Evolutionary conservation across 148 eudicot genomes (phyloP).

Genomic region (Rhododendron griersonianum): DNA sequence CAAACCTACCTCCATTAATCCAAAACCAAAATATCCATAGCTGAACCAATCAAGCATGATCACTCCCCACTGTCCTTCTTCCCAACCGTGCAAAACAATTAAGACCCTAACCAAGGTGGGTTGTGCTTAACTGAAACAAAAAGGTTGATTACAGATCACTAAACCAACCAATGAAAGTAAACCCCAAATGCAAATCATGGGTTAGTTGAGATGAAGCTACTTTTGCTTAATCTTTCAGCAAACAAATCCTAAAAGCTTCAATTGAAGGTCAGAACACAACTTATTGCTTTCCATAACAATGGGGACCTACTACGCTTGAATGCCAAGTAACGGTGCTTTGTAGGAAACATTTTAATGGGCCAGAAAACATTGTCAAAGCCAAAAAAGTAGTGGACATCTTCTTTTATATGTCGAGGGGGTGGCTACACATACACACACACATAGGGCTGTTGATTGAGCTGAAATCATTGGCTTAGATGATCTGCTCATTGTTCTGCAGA

Average conservation of each 20-base stretch:
- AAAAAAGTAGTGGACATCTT: too few relatives aligned
- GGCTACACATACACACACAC: too few relatives aligned
- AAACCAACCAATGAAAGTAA: constrained; percentile 4
- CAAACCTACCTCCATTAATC: constrained; percentile 16
- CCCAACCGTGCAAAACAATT: constrained; percentile 19
- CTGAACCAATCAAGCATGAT: constrained; percentile 17
- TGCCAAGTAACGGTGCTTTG: constrained; percentile 28
- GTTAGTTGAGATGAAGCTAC: constrained; percentile 53
- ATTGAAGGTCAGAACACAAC: constrained; percentile 6
- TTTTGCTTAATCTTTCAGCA: constrained; percentile 43
- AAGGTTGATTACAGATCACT: constrained; percentile 29
- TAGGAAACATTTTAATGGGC: neutral
- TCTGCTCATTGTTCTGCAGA: too few relatives aligned
- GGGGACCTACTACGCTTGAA: constrained; percentile 45
- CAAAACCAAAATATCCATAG: constrained; percentile 8
- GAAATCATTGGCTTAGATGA: too few relatives aligned
- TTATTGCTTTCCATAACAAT: constrained; percentile 21
- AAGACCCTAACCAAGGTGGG: constrained; percentile 12
- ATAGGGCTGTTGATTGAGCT: too few relatives aligned
- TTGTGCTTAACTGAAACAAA: constrained; percentile 22
- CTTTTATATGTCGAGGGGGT: too few relatives aligned
- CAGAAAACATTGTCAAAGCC: too few relatives aligned
- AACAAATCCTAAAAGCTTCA: constrained; percentile 23
- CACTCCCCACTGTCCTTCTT: constrained; percentile 10
- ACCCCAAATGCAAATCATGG: constrained; percentile 31